Evolutionary conservation across 371 early-diverging fungal species (phyloP).

Genomic region (Mortierella sp.): DNA sequence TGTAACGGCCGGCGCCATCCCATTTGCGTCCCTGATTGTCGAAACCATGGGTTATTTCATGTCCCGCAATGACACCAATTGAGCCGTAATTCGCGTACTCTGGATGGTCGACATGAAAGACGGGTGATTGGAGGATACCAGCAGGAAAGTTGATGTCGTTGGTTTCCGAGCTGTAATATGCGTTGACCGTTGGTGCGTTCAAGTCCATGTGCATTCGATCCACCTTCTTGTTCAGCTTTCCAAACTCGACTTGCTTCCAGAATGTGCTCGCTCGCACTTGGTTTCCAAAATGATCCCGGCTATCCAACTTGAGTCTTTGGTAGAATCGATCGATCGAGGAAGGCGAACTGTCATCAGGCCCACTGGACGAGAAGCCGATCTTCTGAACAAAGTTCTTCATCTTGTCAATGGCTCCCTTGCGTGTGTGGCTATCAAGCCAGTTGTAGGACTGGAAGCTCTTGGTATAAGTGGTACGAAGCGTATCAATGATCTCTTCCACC

Average conservation of each 20-base stretch:
- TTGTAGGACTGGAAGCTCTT: conserved; percentile 53
- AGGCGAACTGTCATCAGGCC: conserved; percentile 59
- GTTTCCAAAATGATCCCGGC: conserved; percentile 57
- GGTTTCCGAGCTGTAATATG: conserved; percentile 59
- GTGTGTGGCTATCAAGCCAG: conserved; percentile 67
- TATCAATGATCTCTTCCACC: conserved; percentile 50
- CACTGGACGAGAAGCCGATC: conserved; percentile 59
- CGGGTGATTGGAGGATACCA: conserved; percentile 64
- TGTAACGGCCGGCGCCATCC: conserved; percentile 14
- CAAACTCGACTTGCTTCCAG: conserved; percentile 12
- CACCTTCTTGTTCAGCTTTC: conserved; percentile 26
- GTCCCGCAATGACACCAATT: conserved; percentile 66
- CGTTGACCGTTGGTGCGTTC: conserved; percentile 69
- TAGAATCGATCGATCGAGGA: conserved; percentile 60
- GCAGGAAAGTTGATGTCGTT: conserved; percentile 71
- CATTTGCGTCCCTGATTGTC: conserved; percentile 25
- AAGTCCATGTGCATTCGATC: conserved; percentile 59
- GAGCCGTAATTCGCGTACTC: conserved; percentile 69
- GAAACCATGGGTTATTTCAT: conserved; percentile 63
- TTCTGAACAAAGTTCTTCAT: conserved; percentile 53
- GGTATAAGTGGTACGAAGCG: conserved; percentile 55
- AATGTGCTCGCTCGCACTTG: conserved; percentile 36
- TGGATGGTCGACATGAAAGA: conserved; percentile 56
- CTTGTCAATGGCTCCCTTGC: conserved; percentile 60
- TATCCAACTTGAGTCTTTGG: conserved; percentile 32